phyloP scores from a whole-genome alignment of 1,139 yeast genomes.

The Debaryomyces singareniensis region DNA sequence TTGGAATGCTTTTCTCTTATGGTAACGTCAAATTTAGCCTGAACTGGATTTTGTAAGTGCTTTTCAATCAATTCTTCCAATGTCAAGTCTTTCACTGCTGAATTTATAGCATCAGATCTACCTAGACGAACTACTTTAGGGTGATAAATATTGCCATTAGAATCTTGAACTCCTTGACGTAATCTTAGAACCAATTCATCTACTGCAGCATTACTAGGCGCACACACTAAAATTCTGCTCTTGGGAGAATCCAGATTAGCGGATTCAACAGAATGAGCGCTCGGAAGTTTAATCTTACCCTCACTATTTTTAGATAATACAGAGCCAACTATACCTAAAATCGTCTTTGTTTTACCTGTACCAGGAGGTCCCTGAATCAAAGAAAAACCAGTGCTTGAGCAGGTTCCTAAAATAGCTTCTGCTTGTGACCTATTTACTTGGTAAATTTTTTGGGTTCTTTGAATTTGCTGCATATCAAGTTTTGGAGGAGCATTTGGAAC shows the following conservation, averaged over 20 bases:
- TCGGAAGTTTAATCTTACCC: conserved; percentile 21
- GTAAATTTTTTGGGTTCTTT: conserved; percentile 38
- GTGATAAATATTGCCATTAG: conserved; percentile 48
- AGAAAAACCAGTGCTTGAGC: conserved; percentile 67
- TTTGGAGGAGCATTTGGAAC: conserved; percentile 43
- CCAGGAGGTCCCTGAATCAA: conserved; percentile 98
- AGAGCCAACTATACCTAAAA: conserved; percentile 84
- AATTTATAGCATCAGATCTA: conserved; percentile 80
- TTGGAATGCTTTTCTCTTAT: conserved; percentile 49
- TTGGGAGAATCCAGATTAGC: conserved; percentile 10
- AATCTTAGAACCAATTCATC: conserved; percentile 91
- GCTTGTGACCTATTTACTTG: conserved; percentile 87
- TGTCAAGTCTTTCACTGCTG: conserved; percentile 75
- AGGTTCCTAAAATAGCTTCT: conserved; percentile 72
- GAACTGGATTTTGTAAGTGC: conserved; percentile 43
- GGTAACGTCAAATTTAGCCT: conserved; percentile 34
- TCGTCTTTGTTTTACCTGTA: conserved; percentile 97
- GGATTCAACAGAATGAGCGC: neutral
- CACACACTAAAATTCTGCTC: conserved; percentile 73
- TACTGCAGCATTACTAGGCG: conserved; percentile 98
- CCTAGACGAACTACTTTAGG: conserved; percentile 89
- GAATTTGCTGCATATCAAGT: conserved; percentile 29
- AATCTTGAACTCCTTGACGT: conserved; percentile 60
- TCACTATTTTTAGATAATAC: conserved; percentile 34
- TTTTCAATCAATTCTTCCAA: conserved; percentile 82